These are phyloP conservation scores for Fusarium sp. DNA, from an alignment of 2,329 filamentous ascomycete genomes.

Conservation along the genomic window DNA sequence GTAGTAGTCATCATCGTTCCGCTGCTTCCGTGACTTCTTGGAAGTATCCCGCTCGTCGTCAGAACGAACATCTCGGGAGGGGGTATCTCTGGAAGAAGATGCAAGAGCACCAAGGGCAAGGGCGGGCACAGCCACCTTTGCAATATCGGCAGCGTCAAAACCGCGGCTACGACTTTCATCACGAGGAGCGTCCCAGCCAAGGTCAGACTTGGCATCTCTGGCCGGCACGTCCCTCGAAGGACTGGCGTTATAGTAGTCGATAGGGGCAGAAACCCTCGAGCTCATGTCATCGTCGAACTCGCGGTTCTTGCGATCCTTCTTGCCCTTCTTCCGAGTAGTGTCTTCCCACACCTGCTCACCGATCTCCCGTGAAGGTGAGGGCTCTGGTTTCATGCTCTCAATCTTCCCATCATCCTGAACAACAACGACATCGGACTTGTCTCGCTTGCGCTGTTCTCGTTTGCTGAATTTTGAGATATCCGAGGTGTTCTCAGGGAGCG, in stretches of 20 bases:
- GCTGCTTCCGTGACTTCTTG: slow-evolving; percentile 27
- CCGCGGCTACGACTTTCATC: slow-evolving; percentile 26
- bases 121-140: slow-evolving; percentile 36
- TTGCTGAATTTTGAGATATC: slow-evolving; percentile 51
- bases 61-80: slow-evolving; percentile 35
- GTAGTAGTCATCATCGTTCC: slow-evolving; percentile 34
- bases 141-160: slow-evolving; percentile 33
- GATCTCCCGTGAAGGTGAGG: slow-evolving; percentile 34
- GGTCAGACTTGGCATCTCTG: slow-evolving; percentile 38
- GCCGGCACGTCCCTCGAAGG: slow-evolving; percentile 23
- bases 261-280: slow-evolving; percentile 49
- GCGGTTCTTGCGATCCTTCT: slow-evolving; percentile 51
- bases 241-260: slow-evolving; percentile 51
- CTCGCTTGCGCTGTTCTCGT: slow-evolving; percentile 60
- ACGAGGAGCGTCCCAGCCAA: slow-evolving; percentile 22
- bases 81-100: slow-evolving; percentile 30
- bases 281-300: slow-evolving; percentile 49
- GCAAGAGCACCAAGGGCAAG: slow-evolving; percentile 41
- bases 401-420: slow-evolving; percentile 47
- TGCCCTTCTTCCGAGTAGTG: slow-evolving; percentile 52
- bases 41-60: slow-evolving; percentile 31
- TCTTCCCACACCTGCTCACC: slow-evolving; percentile 49
- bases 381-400: slow-evolving; percentile 34
- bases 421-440: slow-evolving; percentile 53
- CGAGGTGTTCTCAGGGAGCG: slow-evolving; percentile 45